phyloP scores from a whole-genome alignment of 2,329 filamentous ascomycete genomes.

The Colletotrichum acutatum region DNA sequence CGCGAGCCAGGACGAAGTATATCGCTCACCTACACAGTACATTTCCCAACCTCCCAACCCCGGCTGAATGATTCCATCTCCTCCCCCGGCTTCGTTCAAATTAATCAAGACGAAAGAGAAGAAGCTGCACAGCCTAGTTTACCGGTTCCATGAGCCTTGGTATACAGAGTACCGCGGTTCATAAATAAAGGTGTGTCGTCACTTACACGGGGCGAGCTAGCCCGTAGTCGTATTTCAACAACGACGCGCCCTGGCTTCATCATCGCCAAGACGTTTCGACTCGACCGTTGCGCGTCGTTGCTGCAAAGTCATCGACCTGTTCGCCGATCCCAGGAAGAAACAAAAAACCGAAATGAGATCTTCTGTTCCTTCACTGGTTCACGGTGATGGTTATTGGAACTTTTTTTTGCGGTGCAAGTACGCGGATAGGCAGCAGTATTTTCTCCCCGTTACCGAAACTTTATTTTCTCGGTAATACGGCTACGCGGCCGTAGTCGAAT shows the following conservation, averaged over 20 bases:
- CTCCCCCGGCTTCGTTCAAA: background rate
- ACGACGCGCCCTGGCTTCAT: background rate
- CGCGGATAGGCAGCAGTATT: background rate
- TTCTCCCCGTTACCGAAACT: background rate
- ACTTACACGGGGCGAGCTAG: background rate
- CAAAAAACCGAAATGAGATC: background rate
- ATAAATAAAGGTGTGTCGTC: background rate
- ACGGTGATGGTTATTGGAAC: background rate
- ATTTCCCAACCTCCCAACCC: background rate
- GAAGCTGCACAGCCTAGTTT: background rate
- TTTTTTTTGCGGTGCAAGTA: background rate
- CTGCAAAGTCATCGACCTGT: background rate
- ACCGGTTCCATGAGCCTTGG: background rate
- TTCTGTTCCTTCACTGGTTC: background rate
- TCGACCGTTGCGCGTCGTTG: background rate
- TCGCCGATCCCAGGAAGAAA: background rate
- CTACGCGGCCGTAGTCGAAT: background rate
- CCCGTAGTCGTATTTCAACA: background rate
- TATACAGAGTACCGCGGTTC: background rate
- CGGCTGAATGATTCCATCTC: no score
- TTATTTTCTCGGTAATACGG: background rate
- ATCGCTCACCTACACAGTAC: constrained; percentile 8
- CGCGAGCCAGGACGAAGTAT: constrained; percentile 1
- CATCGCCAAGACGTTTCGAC: background rate
- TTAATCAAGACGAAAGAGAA: background rate